phyloP scores from a whole-genome alignment of 495 filamentous ascomycete genomes.

The Viridothelium virens region DNA sequence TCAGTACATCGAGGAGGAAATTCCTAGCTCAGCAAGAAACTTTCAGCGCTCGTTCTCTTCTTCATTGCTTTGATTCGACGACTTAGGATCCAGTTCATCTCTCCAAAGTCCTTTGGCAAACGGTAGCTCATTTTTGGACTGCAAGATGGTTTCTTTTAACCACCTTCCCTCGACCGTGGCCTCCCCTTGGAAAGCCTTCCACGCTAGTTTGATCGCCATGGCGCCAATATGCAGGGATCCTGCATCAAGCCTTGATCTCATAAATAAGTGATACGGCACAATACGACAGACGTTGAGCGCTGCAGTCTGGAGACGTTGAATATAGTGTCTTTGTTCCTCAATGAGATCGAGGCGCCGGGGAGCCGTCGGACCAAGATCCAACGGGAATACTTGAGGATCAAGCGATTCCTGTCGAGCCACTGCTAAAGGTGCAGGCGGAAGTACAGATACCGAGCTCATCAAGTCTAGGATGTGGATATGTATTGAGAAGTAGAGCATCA shows the following conservation, averaged over 20 bases:
- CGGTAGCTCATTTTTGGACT: background rate
- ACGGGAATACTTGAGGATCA: conserved; percentile 4
- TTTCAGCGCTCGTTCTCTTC: background rate
- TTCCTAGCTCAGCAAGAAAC: background rate
- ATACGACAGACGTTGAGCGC: conserved; percentile 2
- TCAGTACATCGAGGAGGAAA: too few relatives aligned
- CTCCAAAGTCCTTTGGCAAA: conserved; percentile 3
- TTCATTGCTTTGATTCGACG: background rate
- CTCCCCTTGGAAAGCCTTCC: conserved; percentile 5
- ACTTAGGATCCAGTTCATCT: background rate
- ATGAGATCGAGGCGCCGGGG: background rate
- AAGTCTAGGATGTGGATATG: conserved; percentile 5
- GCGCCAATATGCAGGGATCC: background rate
- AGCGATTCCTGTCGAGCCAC: conserved; percentile 1
- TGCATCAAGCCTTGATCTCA: background rate
- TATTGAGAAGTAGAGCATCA: conserved; percentile 4
- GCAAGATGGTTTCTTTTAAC: conserved; percentile 1
- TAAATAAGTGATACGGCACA: background rate
- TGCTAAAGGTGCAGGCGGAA: background rate
- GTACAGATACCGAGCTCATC: background rate
- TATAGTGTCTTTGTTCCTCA: background rate
- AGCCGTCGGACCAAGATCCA: background rate
- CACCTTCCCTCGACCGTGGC: background rate
- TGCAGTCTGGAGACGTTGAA: background rate
- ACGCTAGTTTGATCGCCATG: conserved; percentile 1